Conservation (phyloP, 176 grass and related monocot species). For the Puya raimondii region DNA sequence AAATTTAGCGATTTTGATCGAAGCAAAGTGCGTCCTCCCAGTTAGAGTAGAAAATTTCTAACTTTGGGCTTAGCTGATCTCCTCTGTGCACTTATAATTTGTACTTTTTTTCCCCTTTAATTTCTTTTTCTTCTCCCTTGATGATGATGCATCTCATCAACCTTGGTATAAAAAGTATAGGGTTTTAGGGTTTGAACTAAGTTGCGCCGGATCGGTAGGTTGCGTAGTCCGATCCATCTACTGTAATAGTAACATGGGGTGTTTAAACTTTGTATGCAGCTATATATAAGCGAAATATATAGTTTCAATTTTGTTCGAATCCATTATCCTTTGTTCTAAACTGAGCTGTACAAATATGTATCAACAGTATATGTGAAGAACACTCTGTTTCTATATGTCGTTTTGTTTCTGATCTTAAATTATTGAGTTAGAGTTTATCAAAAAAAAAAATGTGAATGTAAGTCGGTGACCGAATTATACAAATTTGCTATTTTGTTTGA, state of each 20-base stretch:
- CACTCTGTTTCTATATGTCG: too few species aligned
- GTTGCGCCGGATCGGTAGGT: background rate
- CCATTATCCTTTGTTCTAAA: too few species aligned
- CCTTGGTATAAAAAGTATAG: constrained; percentile 2
- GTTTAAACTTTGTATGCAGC: background rate
- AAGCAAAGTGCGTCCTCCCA: background rate
- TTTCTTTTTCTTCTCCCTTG: background rate
- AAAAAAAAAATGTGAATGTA: too few species aligned
- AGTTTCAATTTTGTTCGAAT: background rate
- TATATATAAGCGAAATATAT: background rate
- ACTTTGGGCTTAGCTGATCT: background rate
- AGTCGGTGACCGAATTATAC: too few species aligned
- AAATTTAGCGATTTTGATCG: too few species aligned
- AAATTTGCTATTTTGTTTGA: too few species aligned
- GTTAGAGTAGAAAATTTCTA: background rate
- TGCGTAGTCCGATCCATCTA: background rate
- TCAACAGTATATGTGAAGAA: too few species aligned
- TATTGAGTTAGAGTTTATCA: too few species aligned
- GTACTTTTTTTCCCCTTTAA: background rate
- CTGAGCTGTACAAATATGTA: too few species aligned
- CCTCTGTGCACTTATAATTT: background rate
- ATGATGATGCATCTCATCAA: background rate
- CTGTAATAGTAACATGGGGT: background rate
- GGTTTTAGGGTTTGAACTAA: background rate
- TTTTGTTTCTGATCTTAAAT: too few species aligned